Conservation (phyloP, 805 yeast genomes). For the Teunomyces tritomae region DNA sequence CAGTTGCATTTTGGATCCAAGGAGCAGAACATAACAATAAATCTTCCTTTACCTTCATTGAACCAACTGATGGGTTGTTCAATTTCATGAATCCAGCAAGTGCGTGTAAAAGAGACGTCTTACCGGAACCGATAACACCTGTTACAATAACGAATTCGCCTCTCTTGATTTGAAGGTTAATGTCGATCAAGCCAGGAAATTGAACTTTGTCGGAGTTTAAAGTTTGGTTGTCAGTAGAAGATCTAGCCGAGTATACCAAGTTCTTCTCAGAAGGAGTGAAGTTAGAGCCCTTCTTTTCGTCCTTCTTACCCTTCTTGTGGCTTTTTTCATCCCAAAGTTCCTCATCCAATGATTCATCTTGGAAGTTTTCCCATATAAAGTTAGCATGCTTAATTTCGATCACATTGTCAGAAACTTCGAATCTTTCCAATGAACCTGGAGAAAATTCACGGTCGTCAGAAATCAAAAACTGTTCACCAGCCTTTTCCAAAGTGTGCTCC, state of each 20-base stretch:
- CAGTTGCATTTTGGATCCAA: conserved; percentile 45
- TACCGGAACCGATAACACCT: conserved; percentile 45
- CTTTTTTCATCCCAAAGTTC: conserved; percentile 22
- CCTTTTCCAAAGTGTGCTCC: conserved; percentile 7
- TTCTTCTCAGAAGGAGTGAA: conserved; percentile 7
- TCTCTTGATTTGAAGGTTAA: conserved; percentile 27
- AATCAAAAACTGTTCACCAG: conserved; percentile 9
- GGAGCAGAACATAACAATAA: conserved; percentile 36
- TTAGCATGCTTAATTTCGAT: conserved; percentile 25
- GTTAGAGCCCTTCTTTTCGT: conserved; percentile 5
- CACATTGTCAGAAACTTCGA: conserved; percentile 8
- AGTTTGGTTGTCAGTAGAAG: conserved; percentile 2
- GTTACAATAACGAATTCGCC: conserved; percentile 42
- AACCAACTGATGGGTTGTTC: conserved; percentile 23
- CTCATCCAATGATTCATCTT: conserved; percentile 19
- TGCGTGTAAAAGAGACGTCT: conserved; percentile 39
- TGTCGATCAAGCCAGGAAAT: conserved; percentile 34
- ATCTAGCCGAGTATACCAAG: background rate
- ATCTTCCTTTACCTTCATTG: conserved; percentile 24
- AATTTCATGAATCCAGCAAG: conserved; percentile 40
- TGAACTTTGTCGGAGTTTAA: conserved; percentile 5
- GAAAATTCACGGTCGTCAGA: conserved; percentile 4
- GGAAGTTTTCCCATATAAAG: conserved; percentile 32
- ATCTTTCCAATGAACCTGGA: background rate
- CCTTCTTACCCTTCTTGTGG: conserved; percentile 11